phyloP scores from a whole-genome alignment of 2,329 filamentous ascomycete species.

The Cryphonectria nitschkei region DNA sequence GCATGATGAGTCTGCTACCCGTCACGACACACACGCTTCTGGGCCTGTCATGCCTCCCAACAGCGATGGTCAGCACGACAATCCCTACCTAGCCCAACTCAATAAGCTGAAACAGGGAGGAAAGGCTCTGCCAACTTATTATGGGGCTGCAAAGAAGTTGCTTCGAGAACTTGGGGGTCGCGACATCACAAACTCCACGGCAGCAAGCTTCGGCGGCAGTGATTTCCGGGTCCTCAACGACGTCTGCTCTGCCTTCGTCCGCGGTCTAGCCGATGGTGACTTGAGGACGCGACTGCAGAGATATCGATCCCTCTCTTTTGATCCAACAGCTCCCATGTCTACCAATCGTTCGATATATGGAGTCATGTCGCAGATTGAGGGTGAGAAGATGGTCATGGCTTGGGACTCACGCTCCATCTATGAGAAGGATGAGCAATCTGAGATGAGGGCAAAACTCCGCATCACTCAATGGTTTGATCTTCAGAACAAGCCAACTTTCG shows the following conservation, averaged over 20 bases:
- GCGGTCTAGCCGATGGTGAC: conserved; percentile 53
- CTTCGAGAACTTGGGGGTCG: conserved; percentile 53
- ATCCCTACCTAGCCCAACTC: conserved; percentile 18
- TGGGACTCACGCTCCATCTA: conserved; percentile 46
- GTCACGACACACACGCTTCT: not conserved
- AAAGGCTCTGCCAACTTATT: conserved; percentile 51
- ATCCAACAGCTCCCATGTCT: conserved; percentile 33
- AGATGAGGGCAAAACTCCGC: conserved; percentile 42
- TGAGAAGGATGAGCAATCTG: conserved; percentile 41
- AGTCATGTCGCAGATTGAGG: conserved; percentile 58
- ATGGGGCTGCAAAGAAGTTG: conserved; percentile 52
- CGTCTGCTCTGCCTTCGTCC: conserved; percentile 57
- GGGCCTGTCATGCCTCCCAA: not conserved
- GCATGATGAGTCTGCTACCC: conserved; percentile 28
- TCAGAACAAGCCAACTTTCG: conserved; percentile 45
- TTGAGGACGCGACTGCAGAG: conserved; percentile 50
- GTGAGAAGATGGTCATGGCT: conserved; percentile 54
- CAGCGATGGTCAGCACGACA: conserved; percentile 7
- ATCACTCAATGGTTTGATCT: conserved; percentile 52
- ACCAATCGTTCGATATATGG: conserved; percentile 54
- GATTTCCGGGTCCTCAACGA: conserved; percentile 56
- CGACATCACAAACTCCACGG: conserved; percentile 54
- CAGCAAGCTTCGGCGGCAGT: conserved; percentile 44
- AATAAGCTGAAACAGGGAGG: conserved; percentile 46
- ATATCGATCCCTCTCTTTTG: conserved; percentile 52